Evolutionary conservation across 345 rosid species (phyloP), one percentile per base, ranked within the genome.

Genomic region (Viola odorata): DNA sequence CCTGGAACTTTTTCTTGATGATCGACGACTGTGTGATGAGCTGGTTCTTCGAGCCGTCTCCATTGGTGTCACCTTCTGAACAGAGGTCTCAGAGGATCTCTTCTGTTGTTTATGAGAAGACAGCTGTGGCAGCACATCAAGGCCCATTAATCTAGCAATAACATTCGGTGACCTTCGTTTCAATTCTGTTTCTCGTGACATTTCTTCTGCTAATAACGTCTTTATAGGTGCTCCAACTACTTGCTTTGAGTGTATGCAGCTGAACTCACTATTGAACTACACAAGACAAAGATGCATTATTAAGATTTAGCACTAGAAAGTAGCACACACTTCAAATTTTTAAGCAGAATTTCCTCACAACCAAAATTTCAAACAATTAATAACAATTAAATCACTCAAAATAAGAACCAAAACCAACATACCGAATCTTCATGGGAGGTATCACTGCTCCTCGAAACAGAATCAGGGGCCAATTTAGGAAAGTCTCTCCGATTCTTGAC

Each of bases 71-170:
- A 57, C 54, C 64, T 61, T 68, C 13, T 55, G 67, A 50, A 65
- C 75, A 51, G 56, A 65, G 65, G 67, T 76, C 68, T 80, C 85
- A 1, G 41, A 15, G 41, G 71, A 67, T 69, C 79, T 80, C 55
- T 66, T 82, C 12, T 71, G 82, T 52, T 68, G 83, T 7, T 73
- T 85, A 14, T 69, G 76, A 53, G 77, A 65, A 66, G 77, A 69
- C 64, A 71, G 85, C 74, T 84, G 72, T 10, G 97, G 96, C 75
- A 87, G 58, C 42, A 85, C 94, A 54, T 95, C 98, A 41, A 95
- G 85, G 70, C 99, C 99, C 99, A 91, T 95, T 69, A 95, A 69
- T 66, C 91, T 78, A 5, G 94, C 99, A 72, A 95, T 87, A 62
- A 88, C 85, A 66, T 91, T 77, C 4, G 92, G 96, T 53, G 96